phyloP scores from a whole-genome alignment of 176 grass and related monocot genomes.

The Guadua angustifolia region DNA sequence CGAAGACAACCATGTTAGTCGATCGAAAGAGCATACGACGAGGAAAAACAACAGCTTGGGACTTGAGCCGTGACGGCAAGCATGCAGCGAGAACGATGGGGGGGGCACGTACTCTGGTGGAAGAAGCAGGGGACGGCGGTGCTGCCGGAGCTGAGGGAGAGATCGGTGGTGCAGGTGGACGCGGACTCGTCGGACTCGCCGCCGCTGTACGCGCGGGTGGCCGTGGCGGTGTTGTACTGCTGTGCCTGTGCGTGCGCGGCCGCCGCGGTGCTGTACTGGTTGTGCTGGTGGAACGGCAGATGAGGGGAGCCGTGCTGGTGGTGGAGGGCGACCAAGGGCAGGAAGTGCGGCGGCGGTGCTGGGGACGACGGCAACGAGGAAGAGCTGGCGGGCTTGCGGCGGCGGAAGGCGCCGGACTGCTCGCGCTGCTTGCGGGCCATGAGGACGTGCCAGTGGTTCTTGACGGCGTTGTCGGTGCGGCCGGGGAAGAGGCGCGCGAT shows the following conservation, averaged over 20 bases:
- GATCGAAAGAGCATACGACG: background rate
- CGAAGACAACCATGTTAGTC: background rate
- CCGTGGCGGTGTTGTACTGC: conserved; percentile 24
- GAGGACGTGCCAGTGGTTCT: conserved; percentile 98
- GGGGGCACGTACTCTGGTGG: conserved; percentile 39
- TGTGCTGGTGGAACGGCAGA: conserved; percentile 9
- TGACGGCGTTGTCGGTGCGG: conserved; percentile 91
- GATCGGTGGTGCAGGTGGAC: conserved; percentile 84
- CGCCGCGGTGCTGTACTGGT: background rate
- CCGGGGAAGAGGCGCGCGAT: conserved; percentile 82
- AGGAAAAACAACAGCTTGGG: conserved; percentile 4
- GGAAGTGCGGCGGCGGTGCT: background rate
- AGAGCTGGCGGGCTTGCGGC: conserved; percentile 51
- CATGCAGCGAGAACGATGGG: background rate
- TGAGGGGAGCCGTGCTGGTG: conserved; percentile 12
- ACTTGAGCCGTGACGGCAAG: background rate
- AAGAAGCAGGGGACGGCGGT: conserved; percentile 47
- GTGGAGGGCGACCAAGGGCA: background rate
- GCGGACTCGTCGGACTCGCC: conserved; percentile 73
- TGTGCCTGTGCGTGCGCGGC: conserved; percentile 16
- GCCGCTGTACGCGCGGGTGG: conserved; percentile 52
- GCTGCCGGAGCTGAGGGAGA: conserved; percentile 66
- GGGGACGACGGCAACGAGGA: conserved; percentile 3
- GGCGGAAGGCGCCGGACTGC: conserved; percentile 69
- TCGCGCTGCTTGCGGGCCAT: conserved; percentile 75